phyloP scores from a whole-genome alignment of 805 yeast genomes.

The Schwanniomyces sp. region DNA sequence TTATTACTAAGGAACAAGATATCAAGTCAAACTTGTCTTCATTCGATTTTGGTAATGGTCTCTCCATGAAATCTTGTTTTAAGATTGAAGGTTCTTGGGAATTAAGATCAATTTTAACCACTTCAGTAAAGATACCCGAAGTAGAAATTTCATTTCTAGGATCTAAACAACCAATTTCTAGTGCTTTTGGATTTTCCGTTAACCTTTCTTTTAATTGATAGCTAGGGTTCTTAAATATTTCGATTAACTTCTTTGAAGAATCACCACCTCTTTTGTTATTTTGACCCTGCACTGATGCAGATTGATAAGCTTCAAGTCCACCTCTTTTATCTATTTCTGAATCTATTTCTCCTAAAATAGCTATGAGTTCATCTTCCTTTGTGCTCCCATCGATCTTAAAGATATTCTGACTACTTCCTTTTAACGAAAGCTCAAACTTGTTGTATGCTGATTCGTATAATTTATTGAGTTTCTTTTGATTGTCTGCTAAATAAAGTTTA shows the following conservation, averaged over 20 bases:
- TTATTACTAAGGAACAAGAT: slow-evolving; percentile 84
- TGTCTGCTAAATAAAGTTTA: slow-evolving; percentile 3
- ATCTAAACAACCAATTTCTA: slow-evolving; percentile 84
- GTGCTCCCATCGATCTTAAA: slow-evolving; percentile 15
- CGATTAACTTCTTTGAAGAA: slow-evolving; percentile 76
- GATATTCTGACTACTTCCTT: slow-evolving; percentile 9
- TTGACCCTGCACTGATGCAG: slow-evolving; percentile 87
- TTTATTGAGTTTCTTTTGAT: slow-evolving; percentile 1
- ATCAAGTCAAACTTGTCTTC: slow-evolving; percentile 59
- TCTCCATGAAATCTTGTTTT: slow-evolving; percentile 82
- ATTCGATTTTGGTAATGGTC: slow-evolving; percentile 54
- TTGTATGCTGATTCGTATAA: slow-evolving; percentile 4
- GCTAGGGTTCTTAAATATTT: slow-evolving; percentile 55
- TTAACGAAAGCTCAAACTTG: slow-evolving; percentile 4
- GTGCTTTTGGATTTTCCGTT: slow-evolving; percentile 35
- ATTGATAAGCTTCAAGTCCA: slow-evolving; percentile 77
- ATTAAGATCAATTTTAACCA: slow-evolving; percentile 73
- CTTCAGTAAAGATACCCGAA: slow-evolving; percentile 48
- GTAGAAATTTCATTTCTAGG: slow-evolving; percentile 67
- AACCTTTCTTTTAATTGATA: slow-evolving; percentile 5
- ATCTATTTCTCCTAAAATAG: slow-evolving; percentile 53
- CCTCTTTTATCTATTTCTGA: slow-evolving; percentile 65
- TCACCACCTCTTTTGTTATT: slow-evolving; percentile 81
- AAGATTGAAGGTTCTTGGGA: slow-evolving; percentile 72
- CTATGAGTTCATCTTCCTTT: slow-evolving; percentile 11